These are phyloP conservation scores for Austropuccinia psidii DNA, from an alignment of 1,284 basidiomycete species.

Conservation along the genomic window DNA sequence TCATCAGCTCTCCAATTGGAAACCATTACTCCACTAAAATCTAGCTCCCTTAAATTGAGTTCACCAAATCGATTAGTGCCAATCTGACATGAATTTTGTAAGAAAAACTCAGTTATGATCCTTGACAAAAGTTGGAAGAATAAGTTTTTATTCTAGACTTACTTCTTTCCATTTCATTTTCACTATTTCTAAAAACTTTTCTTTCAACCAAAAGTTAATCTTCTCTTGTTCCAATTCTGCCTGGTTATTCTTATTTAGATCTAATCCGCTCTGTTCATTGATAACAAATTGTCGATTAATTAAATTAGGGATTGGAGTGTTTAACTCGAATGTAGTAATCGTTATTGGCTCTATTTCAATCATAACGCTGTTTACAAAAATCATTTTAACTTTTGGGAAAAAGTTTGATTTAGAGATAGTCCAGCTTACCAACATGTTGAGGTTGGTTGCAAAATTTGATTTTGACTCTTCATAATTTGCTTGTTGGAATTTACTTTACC, in stretches of 20 bases:
- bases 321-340: constrained; percentile 8
- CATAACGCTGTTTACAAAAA: background rate
- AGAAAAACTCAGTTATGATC: no score
- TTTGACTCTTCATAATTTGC: background rate
- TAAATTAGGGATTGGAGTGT: constrained; percentile 11
- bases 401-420: background rate
- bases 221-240: background rate
- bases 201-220: background rate
- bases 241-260: no score
- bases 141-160: no score
- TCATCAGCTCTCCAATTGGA: no score
- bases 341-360: constrained; percentile 6
- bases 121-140: no score
- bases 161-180: background rate
- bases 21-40: no score
- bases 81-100: no score
- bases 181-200: background rate
- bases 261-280: no score
- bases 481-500: background rate
- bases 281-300: constrained; percentile 28
- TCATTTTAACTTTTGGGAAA: background rate
- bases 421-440: background rate
- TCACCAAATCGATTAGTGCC: no score
- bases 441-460: constrained; percentile 12
- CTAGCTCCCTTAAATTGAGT: no score